Conservation (phyloP, 163 green algal species). For the Scenedesmus sp. region DNA sequence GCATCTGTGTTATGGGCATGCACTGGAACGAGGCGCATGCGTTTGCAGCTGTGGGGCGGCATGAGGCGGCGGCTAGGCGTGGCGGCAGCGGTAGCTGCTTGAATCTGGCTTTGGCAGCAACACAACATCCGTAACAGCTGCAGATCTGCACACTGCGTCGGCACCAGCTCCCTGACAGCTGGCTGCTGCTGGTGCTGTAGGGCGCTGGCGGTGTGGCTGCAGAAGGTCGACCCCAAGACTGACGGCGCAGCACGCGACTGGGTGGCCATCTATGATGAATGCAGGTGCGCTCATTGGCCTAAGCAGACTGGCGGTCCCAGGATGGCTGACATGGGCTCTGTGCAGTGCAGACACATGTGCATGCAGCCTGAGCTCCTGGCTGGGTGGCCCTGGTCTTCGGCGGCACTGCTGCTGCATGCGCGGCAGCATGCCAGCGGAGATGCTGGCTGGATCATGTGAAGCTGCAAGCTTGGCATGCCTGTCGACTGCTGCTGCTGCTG, state of each 20-base stretch:
- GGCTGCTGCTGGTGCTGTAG: constrained; percentile 23
- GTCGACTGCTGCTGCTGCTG: not conserved
- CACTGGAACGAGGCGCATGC: no score
- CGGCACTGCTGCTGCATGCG: constrained; percentile 12
- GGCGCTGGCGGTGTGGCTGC: constrained; percentile 73
- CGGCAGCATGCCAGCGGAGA: not conserved
- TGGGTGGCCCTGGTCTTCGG: constrained; percentile 40
- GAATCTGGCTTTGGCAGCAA: no score
- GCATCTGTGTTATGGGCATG: no score
- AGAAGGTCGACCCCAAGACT: constrained; percentile 90
- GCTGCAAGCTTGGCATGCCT: not conserved
- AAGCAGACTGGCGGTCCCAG: not conserved
- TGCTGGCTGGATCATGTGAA: no score
- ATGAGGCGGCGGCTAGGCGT: no score
- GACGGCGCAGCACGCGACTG: constrained; percentile 96
- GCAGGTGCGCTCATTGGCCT: constrained; percentile 52
- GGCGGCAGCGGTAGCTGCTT: no score
- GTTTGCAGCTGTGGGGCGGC: no score
- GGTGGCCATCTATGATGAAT: constrained; percentile 99
- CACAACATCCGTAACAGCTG: no score
- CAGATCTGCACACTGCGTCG: not conserved
- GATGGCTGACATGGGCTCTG: not conserved
- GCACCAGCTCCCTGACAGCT: not conserved
- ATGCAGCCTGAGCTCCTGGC: not conserved
- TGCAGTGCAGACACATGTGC: no score